Evolutionary conservation across 2,329 filamentous ascomycete species (phyloP).

Genomic region (Cyphellophora attinorum): DNA sequence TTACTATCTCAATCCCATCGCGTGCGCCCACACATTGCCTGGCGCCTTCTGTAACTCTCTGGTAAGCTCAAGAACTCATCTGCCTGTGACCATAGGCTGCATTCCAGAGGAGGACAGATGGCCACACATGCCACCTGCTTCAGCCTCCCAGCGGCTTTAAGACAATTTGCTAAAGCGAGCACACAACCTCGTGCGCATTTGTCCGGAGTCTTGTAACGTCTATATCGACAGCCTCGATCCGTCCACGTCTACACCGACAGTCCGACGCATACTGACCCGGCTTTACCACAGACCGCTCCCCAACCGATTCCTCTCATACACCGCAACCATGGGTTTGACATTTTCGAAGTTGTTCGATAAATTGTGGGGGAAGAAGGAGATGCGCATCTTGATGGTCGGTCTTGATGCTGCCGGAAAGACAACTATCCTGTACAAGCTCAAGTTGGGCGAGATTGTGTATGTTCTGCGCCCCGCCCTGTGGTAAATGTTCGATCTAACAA

Average conservation of each 20-base stretch:
- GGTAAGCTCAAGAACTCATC: constrained; percentile 16
- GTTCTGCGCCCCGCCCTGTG: constrained; percentile 3
- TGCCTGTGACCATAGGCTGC: too few species aligned
- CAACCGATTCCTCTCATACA: too few species aligned
- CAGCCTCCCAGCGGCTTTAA: too few species aligned
- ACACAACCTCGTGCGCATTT: too few species aligned
- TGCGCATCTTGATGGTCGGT: constrained; percentile 99
- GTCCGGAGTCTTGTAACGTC: too few species aligned
- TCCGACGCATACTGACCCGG: too few species aligned
- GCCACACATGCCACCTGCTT: constrained; percentile 20
- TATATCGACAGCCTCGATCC: too few species aligned
- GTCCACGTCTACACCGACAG: too few species aligned
- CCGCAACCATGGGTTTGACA: constrained; percentile 82
- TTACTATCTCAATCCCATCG: neutral
- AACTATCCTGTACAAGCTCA: constrained; percentile 99
- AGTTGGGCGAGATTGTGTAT: constrained; percentile 58
- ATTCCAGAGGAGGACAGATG: too few species aligned
- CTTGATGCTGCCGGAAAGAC: constrained; percentile 99
- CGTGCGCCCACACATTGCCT: constrained; percentile 7
- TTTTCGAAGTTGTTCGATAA: constrained; percentile 95
- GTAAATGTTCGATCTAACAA: constrained; percentile 4
- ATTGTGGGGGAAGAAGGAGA: constrained; percentile 99
- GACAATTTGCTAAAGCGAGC: too few species aligned
- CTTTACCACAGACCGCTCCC: too few species aligned
- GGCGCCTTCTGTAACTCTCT: constrained; percentile 7